Conservation (phyloP, 78 protist genomes). For the Paulinella micropora region DNA sequence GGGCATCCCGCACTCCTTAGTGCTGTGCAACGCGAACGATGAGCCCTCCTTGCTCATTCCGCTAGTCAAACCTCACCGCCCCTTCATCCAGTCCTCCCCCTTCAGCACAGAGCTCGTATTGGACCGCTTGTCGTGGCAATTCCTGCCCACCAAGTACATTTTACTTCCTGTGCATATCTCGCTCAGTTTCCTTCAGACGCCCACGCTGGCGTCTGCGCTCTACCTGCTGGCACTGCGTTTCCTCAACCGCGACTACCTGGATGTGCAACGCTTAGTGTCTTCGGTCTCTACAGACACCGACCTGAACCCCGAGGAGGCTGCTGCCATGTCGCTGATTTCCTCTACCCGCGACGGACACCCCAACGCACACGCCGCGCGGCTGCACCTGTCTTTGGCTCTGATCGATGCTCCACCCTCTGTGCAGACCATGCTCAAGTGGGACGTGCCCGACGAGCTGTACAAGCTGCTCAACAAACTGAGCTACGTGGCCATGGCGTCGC, state of each 20-base stretch:
- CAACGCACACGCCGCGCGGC: conserved; percentile 38
- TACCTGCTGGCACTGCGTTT: conserved; percentile 23
- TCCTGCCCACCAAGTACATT: conserved; percentile 2
- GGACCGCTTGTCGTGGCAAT: neutral
- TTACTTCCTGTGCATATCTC: conserved; percentile 32
- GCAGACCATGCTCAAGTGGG: conserved; percentile 19
- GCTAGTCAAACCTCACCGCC: neutral
- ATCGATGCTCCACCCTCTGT: neutral
- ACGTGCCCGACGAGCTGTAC: conserved; percentile 3
- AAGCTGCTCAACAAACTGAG: neutral
- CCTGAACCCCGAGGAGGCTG: neutral
- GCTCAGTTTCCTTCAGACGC: conserved; percentile 16
- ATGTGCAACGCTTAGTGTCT: neutral
- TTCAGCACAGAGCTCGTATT: conserved; percentile 31
- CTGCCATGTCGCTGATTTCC: too few relatives aligned
- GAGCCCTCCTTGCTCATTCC: conserved; percentile 21
- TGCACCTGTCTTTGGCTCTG: conserved; percentile 26
- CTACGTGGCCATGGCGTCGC: conserved; percentile 33
- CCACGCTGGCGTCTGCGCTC: conserved; percentile 22
- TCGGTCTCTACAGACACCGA: conserved; percentile 13
- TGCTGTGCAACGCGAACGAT: conserved; percentile 11
- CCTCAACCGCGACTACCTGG: conserved; percentile 11
- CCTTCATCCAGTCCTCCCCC: neutral
- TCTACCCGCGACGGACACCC: conserved; percentile 53
- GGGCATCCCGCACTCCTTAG: conserved; percentile 31